These are phyloP conservation scores for Solanum sejunctum DNA, from an alignment of 257 asterid genomes.

Conservation along the genomic window DNA sequence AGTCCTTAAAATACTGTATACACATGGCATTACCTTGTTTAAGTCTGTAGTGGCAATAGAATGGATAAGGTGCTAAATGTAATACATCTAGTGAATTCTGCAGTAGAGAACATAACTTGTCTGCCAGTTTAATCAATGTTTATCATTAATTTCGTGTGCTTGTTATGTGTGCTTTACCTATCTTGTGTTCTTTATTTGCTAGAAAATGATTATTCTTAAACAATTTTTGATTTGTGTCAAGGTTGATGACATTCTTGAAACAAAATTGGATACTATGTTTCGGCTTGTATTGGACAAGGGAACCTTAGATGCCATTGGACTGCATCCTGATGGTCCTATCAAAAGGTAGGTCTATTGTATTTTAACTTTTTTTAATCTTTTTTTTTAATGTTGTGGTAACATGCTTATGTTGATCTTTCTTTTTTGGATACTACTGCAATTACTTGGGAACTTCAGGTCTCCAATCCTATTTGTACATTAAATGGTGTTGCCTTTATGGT, in stretches of 20 bases:
- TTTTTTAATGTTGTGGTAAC: background rate
- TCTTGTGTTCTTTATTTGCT: background rate
- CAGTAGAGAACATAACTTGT: background rate
- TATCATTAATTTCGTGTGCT: background rate
- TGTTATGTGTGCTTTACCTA: background rate
- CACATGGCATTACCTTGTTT: background rate
- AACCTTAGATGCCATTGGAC: slow-evolving; percentile 90
- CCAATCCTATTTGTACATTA: background rate
- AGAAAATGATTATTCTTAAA: background rate
- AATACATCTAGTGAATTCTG: background rate
- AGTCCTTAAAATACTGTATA: background rate
- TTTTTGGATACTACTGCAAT: background rate
- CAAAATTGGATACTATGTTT: slow-evolving; percentile 70
- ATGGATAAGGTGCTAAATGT: background rate
- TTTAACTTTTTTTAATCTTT: background rate
- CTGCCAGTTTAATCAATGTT: background rate
- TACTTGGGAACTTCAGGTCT: background rate
- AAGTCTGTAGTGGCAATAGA: background rate
- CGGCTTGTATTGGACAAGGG: slow-evolving; percentile 91
- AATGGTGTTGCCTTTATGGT: background rate
- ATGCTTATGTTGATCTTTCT: background rate
- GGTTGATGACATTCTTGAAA: slow-evolving; percentile 91
- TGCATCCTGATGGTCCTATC: slow-evolving; percentile 95
- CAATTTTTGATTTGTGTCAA: slow-evolving; percentile 17
- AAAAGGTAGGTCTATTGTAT: slow-evolving; percentile 43